A percentile compares a stretch with the other conserved stretches of the same genome.
Conservation (phyloP, 1,284 basidiomycete species). For the Ceratobasidium sp. region DNA sequence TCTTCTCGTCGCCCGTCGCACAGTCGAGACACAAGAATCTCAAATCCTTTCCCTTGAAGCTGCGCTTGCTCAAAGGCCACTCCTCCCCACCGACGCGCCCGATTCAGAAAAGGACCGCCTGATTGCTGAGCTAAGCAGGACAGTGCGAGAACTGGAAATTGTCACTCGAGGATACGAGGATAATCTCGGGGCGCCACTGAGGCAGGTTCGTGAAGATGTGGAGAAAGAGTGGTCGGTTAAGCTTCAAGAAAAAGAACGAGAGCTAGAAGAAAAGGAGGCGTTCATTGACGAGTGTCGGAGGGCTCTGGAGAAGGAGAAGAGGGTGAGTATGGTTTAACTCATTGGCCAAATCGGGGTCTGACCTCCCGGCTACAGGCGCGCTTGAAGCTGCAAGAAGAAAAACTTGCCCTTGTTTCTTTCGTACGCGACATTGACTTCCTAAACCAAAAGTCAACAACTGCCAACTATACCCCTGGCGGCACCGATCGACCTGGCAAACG, state of each 20-base stretch:
- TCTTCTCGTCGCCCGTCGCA: constrained; percentile 77
- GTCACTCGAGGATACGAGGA: constrained; percentile 77
- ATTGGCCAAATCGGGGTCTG: constrained; percentile 4
- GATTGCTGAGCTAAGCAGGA: constrained; percentile 75
- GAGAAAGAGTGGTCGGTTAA: constrained; percentile 80
- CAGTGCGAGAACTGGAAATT: constrained; percentile 78
- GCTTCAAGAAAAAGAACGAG: constrained; percentile 71
- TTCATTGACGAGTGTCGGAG: constrained; percentile 79
- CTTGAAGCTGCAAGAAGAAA: constrained; percentile 76
- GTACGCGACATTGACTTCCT: constrained; percentile 76
- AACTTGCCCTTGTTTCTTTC: constrained; percentile 78
- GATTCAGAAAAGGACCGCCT: constrained; percentile 78
- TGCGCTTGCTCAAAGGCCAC: constrained; percentile 73
- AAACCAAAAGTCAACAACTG: constrained; percentile 17
- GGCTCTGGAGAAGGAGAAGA: constrained; percentile 80
- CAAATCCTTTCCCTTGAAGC: constrained; percentile 86
- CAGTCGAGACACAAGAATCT: constrained; percentile 79
- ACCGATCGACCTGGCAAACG: constrained; percentile 24
- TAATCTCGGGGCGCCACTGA: constrained; percentile 76
- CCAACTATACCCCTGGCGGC: constrained; percentile 37
- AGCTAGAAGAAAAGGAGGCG: constrained; percentile 73
- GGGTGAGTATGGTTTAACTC: constrained; percentile 58
- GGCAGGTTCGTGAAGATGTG: constrained; percentile 81
- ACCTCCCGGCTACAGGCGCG: constrained; percentile 59
- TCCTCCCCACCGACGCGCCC: constrained; percentile 68